Percentiles rank a stretch among this genome's conserved stretches.
These are phyloP conservation scores for Cytospora paraplurivora DNA, from an alignment of 2,329 filamentous ascomycete genomes.

Conservation along the genomic window DNA sequence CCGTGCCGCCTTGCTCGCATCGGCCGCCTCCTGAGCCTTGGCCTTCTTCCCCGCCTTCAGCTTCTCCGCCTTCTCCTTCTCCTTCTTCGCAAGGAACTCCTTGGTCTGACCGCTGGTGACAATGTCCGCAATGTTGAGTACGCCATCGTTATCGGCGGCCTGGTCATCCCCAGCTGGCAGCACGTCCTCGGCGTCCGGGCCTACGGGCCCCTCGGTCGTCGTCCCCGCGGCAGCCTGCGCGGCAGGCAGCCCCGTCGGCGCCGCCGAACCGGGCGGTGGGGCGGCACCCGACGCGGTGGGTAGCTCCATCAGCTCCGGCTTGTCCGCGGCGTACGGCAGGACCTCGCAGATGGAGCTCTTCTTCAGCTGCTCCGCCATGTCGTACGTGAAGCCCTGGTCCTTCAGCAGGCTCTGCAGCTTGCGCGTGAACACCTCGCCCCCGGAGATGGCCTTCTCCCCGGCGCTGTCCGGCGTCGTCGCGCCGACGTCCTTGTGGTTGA, in stretches of 20 bases:
- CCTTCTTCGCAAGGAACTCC: conserved; percentile 81
- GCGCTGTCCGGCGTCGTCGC: conserved; percentile 50
- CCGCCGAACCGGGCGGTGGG: conserved; percentile 37
- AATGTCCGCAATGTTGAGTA: conserved; percentile 82
- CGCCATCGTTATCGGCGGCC: conserved; percentile 63
- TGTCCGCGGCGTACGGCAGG: conserved; percentile 55
- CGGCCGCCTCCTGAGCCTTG: conserved; percentile 58
- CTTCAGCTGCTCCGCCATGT: conserved; percentile 73
- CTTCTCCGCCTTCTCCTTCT: conserved; percentile 75
- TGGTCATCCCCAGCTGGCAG: conserved; percentile 45
- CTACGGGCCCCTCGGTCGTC: conserved; percentile 38
- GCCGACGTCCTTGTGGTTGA: conserved; percentile 66
- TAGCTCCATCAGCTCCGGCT: conserved; percentile 50
- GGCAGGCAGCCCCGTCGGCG: conserved; percentile 30
- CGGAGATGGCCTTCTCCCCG: conserved; percentile 60
- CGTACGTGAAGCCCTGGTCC: conserved; percentile 59
- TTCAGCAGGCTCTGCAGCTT: conserved; percentile 68
- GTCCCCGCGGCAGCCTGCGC: conserved; percentile 30
- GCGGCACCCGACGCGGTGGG: conserved; percentile 40
- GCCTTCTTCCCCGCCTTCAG: conserved; percentile 61
- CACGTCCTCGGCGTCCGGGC: conserved; percentile 38
- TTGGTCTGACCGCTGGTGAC: conserved; percentile 79
- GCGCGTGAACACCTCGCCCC: conserved; percentile 84
- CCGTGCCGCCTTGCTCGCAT: conserved; percentile 57
- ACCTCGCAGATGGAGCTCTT: conserved; percentile 68